Percentiles rank a stretch among this genome's conserved stretches.
Evolutionary conservation across 73 alveolate species (phyloP).

Genomic region (Stentor coeruleus): DNA sequence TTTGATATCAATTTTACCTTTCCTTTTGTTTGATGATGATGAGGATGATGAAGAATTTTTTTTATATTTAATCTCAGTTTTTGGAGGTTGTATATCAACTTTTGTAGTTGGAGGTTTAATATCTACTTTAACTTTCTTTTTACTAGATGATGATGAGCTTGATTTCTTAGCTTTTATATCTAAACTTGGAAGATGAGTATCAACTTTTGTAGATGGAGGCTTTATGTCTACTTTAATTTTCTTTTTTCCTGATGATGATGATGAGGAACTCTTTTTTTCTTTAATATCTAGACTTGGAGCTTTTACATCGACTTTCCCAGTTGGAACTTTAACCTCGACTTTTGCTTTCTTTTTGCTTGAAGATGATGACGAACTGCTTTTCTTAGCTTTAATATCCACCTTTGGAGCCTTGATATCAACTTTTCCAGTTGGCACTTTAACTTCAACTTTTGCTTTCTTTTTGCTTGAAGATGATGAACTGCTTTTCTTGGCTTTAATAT

Average conservation of each 20-base stretch:
- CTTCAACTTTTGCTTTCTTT: not conserved
- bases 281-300: not conserved
- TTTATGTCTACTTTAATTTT: not conserved
- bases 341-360: not conserved
- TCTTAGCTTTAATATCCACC: not conserved
- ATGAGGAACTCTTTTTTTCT: not conserved
- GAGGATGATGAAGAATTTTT: not conserved
- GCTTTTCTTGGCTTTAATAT: not conserved
- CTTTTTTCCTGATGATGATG: not conserved
- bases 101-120: not conserved
- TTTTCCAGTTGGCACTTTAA: not conserved
- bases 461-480: not conserved
- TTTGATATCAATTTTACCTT: too few species aligned
- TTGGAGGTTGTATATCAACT: not conserved
- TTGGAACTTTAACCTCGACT: not conserved
- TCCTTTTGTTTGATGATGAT: not conserved
- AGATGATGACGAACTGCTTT: not conserved
- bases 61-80: not conserved
- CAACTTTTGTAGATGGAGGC: not conserved
- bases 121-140: not conserved
- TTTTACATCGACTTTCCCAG: not conserved
- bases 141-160: not conserved
- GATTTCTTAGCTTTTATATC: not conserved
- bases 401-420: slow-evolving; percentile 11
- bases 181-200: not conserved